phyloP scores from a whole-genome alignment of 1,284 basidiomycete genomes.

The Cystobasidium sp. region DNA sequence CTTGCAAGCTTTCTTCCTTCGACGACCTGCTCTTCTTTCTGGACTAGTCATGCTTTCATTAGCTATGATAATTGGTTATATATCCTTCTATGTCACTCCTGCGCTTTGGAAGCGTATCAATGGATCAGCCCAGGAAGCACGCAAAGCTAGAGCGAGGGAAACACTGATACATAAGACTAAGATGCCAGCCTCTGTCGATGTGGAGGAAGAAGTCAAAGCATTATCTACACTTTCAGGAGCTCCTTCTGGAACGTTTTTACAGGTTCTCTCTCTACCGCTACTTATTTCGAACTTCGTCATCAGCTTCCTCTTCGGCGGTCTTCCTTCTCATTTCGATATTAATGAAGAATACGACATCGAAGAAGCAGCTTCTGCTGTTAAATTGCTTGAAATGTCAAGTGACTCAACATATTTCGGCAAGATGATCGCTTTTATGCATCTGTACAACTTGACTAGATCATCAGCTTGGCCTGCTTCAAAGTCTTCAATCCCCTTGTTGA shows the following conservation, averaged over 20 bases:
- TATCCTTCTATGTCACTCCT: slow-evolving; percentile 12
- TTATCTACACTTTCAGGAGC: slow-evolving; percentile 12
- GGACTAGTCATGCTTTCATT: slow-evolving; percentile 27
- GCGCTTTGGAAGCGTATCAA: slow-evolving; percentile 9
- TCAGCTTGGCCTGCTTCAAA: slow-evolving; percentile 20
- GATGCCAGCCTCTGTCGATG: not conserved
- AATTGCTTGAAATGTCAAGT: slow-evolving; percentile 16
- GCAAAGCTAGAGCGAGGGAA: slow-evolving; percentile 11
- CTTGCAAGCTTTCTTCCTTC: slow-evolving; percentile 39
- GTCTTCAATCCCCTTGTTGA: not conserved
- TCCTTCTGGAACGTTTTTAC: not conserved
- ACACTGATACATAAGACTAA: slow-evolving; percentile 7
- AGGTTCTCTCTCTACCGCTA: not conserved
- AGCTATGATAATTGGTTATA: slow-evolving; percentile 7
- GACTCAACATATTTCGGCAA: not conserved
- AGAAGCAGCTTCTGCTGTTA: slow-evolving; percentile 25
- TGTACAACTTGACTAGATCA: slow-evolving; percentile 16
- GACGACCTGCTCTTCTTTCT: slow-evolving; percentile 34
- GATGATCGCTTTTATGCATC: slow-evolving; percentile 3
- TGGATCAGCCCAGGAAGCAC: slow-evolving; percentile 1
- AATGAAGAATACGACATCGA: not conserved
- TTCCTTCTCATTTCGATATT: not conserved
- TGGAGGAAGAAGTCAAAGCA: not conserved
- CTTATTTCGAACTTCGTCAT: slow-evolving; percentile 14
- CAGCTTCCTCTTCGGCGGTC: not conserved